Evolutionary conservation across 2,329 filamentous ascomycete species (phyloP), one percentile per base, ranked within the genome.

Genomic region (Ascochyta pisi): DNA sequence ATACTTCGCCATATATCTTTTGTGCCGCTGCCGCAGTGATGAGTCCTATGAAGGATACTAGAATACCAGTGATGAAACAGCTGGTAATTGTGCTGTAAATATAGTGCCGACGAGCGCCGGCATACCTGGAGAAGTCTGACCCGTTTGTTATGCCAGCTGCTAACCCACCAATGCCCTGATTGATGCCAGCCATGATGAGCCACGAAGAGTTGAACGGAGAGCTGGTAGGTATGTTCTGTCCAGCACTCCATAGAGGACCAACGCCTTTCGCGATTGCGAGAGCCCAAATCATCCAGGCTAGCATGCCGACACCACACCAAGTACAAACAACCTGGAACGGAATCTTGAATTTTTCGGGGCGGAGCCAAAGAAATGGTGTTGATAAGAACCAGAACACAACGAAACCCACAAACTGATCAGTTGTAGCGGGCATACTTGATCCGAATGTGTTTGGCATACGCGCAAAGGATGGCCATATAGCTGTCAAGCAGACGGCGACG

Each of bases 341-440:
- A 4, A 78, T 66, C 64, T 79, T 81, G 68, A 81, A 82, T n/a
- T 77, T 77, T 55, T 83, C 80, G 0, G 81, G 80, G 0, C 76
- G 75, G n/a, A 83, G 77, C 68, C 77, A 79, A 3, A 83, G 66
- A 56, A 84, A 81, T 0, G 81, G 81, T 0, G 69, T 69, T 1
- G 69, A 74, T 0, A 76, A 52, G 16, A 73, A 68, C 70, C 70
- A 73, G 41, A 74, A 76, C 0, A 74, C 55, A 0, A 74, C 67
- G 34, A 74, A 76, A 13, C 73, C 73, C 9, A 75, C 63, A 19
- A 75, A 74, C 27, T 75, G 66, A 37, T 73, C 66, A 3, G 73
- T 75, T 15, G 72, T 76, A 0, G 72, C 69, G 4, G 71, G 69
- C 65, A 74, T 74, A 27, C 63, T 62, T 0, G 71, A 49, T 3